Conservation (phyloP, 1,284 basidiomycete genomes). For the Austroboletus niveus region DNA sequence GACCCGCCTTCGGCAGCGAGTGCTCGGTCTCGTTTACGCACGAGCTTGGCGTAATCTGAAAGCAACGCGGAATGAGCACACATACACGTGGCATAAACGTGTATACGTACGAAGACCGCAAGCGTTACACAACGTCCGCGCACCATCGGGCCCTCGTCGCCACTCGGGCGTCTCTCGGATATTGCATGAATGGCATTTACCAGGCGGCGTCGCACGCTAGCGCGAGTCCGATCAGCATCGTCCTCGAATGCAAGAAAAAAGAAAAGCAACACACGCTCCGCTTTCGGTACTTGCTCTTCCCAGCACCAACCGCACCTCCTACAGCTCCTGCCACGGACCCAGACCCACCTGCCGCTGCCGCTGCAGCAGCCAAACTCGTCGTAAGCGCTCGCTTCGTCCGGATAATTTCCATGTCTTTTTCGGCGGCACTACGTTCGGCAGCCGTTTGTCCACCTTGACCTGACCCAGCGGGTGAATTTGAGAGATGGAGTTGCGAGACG, state of each 20-base stretch:
- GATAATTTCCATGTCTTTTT: slow-evolving; percentile 79
- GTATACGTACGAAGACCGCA: slow-evolving; percentile 71
- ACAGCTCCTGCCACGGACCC: slow-evolving; percentile 23
- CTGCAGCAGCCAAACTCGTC: slow-evolving; percentile 41
- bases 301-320: slow-evolving; percentile 25
- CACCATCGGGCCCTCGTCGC: slow-evolving; percentile 77
- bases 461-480: slow-evolving; percentile 9
- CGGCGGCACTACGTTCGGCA: slow-evolving; percentile 54
- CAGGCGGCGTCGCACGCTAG: slow-evolving; percentile 77
- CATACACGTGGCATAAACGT: neutral
- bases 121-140: slow-evolving; percentile 77
- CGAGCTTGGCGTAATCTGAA: slow-evolving; percentile 73
- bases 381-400: slow-evolving; percentile 72
- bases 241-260: slow-evolving; percentile 13
- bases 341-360: slow-evolving; percentile 34
- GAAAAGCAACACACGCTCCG: slow-evolving; percentile 58
- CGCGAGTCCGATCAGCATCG: slow-evolving; percentile 16
- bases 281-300: slow-evolving; percentile 77
- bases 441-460: slow-evolving; percentile 22
- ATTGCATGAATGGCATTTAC: slow-evolving; percentile 81
- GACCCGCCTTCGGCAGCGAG: slow-evolving; percentile 46
- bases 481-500: slow-evolving; percentile 29
- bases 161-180: slow-evolving; percentile 84
- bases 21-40: slow-evolving; percentile 69
- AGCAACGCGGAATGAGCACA: neutral